These are phyloP conservation scores for Russula ochroleuca DNA, from an alignment of 768 basidiomycete genomes.

Conservation along the genomic window DNA sequence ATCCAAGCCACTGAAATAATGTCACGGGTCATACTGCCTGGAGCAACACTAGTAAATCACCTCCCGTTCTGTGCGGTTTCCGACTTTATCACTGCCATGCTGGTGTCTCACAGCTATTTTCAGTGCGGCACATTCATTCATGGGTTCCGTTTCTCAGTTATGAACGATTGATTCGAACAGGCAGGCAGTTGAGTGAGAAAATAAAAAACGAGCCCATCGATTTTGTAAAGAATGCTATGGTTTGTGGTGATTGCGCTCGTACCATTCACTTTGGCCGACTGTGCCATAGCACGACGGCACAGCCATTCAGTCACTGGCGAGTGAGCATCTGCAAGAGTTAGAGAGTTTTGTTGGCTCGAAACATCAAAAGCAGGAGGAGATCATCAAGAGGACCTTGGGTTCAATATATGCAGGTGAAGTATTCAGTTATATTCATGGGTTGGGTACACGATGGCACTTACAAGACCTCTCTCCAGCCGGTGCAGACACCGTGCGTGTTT, in stretches of 20 bases:
- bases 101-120: not conserved
- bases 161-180: not conserved
- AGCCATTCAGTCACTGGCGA: not conserved
- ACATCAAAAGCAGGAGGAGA: not conserved
- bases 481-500: slow-evolving; percentile 7
- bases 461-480: slow-evolving; percentile 3
- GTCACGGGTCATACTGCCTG: not conserved
- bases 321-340: not conserved
- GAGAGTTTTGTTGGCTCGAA: not conserved
- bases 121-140: not conserved
- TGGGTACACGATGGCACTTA: too few relatives aligned
- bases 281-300: not conserved
- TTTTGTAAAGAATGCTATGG: not conserved
- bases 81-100: too few relatives aligned
- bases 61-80: slow-evolving; percentile 13
- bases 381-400: not conserved
- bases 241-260: not conserved
- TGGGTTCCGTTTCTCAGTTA: not conserved
- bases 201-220: not conserved
- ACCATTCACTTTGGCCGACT: not conserved
- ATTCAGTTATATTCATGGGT: not conserved
- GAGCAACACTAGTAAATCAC: not conserved
- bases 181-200: not conserved
- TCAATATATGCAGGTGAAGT: slow-evolving; percentile 9
- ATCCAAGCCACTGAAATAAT: not conserved